These are phyloP conservation scores for Curvularia hawaiiensis DNA, from an alignment of 2,329 filamentous ascomycete species.

Conservation along the genomic window DNA sequence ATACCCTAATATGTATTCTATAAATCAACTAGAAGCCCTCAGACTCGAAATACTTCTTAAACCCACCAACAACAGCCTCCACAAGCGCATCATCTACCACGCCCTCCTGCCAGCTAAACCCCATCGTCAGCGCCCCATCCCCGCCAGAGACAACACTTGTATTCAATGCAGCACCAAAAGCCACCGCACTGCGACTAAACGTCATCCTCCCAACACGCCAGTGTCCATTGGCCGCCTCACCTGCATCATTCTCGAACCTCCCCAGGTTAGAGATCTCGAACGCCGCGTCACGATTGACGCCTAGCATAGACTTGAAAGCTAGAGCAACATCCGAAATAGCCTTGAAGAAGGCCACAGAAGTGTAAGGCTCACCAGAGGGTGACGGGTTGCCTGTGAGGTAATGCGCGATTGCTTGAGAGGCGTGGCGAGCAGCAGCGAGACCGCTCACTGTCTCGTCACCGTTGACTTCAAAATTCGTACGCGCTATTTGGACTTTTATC, in stretches of 20 bases:
- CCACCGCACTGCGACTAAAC: slow-evolving; percentile 51
- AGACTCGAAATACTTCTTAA: background rate
- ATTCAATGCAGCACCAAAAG: slow-evolving; percentile 46
- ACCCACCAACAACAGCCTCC: background rate
- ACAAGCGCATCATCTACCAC: slow-evolving; percentile 37
- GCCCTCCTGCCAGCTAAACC: slow-evolving; percentile 50
- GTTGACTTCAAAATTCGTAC: background rate
- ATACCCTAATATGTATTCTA: too few species aligned
- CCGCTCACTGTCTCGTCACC: background rate
- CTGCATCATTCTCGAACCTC: slow-evolving; percentile 19
- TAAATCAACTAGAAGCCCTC: background rate
- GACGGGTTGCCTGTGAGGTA: slow-evolving; percentile 15
- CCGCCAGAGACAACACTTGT: slow-evolving; percentile 48
- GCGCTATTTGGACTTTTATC: slow-evolving; percentile 13
- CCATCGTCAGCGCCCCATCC: slow-evolving; percentile 48
- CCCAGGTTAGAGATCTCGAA: slow-evolving; percentile 56
- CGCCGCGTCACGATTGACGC: slow-evolving; percentile 43
- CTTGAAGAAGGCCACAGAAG: slow-evolving; percentile 14
- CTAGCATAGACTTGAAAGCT: slow-evolving; percentile 45
- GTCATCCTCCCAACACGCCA: slow-evolving; percentile 45
- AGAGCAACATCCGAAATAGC: slow-evolving; percentile 28
- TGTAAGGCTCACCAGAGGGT: slow-evolving; percentile 13
- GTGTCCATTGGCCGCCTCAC: background rate
- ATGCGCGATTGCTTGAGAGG: background rate
- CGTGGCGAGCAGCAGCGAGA: background rate